Conservation (phyloP, 2,329 filamentous ascomycete species). For the Colletotrichum musae region DNA sequence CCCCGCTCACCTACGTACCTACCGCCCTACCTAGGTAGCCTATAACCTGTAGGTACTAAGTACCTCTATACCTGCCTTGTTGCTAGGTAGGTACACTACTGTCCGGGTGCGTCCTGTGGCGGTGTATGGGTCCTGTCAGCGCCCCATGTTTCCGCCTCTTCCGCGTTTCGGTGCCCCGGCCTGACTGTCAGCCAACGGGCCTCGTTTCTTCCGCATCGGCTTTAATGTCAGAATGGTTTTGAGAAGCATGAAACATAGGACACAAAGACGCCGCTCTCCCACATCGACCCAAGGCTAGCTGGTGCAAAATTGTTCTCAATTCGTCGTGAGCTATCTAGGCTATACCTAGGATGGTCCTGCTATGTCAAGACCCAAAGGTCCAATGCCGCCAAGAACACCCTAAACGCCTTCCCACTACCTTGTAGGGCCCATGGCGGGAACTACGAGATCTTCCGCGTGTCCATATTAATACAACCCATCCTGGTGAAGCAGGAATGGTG, state of each 20-base stretch:
- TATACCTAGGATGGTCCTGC: not conserved
- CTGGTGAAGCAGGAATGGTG: too few species aligned
- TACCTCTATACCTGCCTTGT: not conserved
- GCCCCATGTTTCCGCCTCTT: not conserved
- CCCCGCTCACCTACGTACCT: not conserved
- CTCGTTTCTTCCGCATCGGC: constrained; percentile 1
- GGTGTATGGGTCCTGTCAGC: constrained; percentile 15
- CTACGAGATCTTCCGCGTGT: not conserved
- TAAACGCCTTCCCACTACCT: not conserved
- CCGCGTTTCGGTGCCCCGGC: constrained; percentile 3
- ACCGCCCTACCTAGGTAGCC: not conserved
- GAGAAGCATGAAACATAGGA: not conserved
- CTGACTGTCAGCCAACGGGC: not conserved
- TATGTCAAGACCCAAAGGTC: not conserved
- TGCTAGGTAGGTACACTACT: too few species aligned
- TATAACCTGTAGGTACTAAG: too few species aligned
- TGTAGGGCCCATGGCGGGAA: not conserved
- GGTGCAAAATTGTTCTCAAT: not conserved
- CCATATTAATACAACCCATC: not conserved
- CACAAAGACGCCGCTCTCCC: not conserved
- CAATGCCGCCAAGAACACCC: too few species aligned
- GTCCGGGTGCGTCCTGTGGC: constrained; percentile 3
- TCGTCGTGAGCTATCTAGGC: not conserved
- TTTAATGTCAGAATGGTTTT: constrained; percentile 1
- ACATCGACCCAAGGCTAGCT: not conserved